These are phyloP conservation scores for cucumber (Cucumis sativus) DNA, from an alignment of 306 rosid genomes.

Conservation along the genomic window Cucumber_9930_V3 NC_026657.2:984001-984500, in stretches of 20 bases:
- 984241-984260: no score
- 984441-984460: neutral
- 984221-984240: neutral
- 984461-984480: neutral
- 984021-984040: conserved; percentile 95
- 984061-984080: conserved; percentile 89
- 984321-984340: neutral
- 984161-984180: neutral
- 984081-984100: conserved; percentile 19
- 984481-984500: conserved; percentile 40
- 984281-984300: neutral
- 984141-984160: neutral
- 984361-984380: neutral
- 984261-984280: no score
- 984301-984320: neutral
- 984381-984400: neutral
- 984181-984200: neutral
- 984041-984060: conserved; percentile 96
- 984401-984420: no score
- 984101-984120: neutral
- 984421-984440: neutral
- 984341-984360: neutral
- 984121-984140: neutral
- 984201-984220: neutral
- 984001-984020: conserved; percentile 98